Base-by-base conservation (phyloP, 805 yeast species). In the Sugiyamaella qingdaonensis region DNA sequence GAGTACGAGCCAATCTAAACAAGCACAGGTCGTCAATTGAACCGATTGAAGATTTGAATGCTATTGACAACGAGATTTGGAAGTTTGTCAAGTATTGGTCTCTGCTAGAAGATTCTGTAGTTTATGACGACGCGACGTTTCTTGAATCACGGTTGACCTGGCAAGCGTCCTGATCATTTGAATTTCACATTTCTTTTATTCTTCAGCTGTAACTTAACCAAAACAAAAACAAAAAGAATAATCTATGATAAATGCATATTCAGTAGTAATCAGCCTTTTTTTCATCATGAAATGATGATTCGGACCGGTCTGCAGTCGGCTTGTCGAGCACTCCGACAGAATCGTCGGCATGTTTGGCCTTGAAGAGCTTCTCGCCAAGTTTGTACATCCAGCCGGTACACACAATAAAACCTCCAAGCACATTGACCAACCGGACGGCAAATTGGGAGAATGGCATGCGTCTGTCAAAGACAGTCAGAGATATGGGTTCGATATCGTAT, bases 401-500 rank as follows among this genome's bases (percentile, higher is more conserved):
- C 21, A 89, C 82, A 53, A 87, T 73, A 11, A 89, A 69, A 10
- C 97, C 97, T 11, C 97, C 96, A 18, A 84, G 65, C 11, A 92
- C 85, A 2, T 96, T 91, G 7, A 86, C 85, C 47, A 91, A 69
- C 59, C 91, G 79, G 10, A 89, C 80, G 8, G 89, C 70, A 68
- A 92, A 92, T 61, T 85, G 88, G 41, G 82, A 65, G 65, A 92
- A 92, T 2, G 92, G 77, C 39, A 92, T 74, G 57, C 98, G 77
- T 51, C 71, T 75, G 63, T 92, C 97, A 24, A 75, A 75, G 18
- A 90, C 76, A 2, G 79, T 69, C 60, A 94, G 76, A 45, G 83
- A 78, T 42, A 94, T 80, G 2, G 97, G 92, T 63, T 94, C 98
- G 66, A 94, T 89, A 59, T 89, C 89, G 67, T 91, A 92, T 52